Conservation (phyloP, 768 basidiomycete genomes). For the Cystofilobasidium bisporidii region DNA sequence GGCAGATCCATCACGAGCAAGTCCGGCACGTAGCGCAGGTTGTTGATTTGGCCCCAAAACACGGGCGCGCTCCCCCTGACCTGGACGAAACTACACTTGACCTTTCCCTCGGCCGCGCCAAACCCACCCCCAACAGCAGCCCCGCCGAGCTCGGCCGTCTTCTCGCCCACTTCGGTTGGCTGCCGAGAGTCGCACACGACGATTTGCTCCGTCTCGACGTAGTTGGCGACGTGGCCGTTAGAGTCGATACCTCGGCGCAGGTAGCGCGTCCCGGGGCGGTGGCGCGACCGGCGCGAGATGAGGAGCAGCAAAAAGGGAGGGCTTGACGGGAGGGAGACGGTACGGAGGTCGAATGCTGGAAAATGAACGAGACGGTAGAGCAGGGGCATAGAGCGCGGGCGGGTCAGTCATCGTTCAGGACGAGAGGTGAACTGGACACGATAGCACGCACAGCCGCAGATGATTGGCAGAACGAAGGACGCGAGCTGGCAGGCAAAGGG, state of each 20-base stretch:
- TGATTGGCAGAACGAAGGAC: slow-evolving; percentile 77
- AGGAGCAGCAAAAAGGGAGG: slow-evolving; percentile 69
- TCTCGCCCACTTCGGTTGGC: slow-evolving; percentile 30
- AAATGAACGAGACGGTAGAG: not conserved
- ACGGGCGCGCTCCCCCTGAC: slow-evolving; percentile 86
- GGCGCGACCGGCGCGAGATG: slow-evolving; percentile 85
- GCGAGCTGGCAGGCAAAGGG: slow-evolving; percentile 52
- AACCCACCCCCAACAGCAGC: not conserved
- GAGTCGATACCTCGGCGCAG: slow-evolving; percentile 87
- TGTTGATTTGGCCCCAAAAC: slow-evolving; percentile 96
- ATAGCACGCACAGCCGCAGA: slow-evolving; percentile 76
- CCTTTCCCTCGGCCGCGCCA: slow-evolving; percentile 41
- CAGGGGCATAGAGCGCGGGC: no score
- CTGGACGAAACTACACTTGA: slow-evolving; percentile 72
- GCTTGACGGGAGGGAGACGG: slow-evolving; percentile 57
- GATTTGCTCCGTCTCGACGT: slow-evolving; percentile 96
- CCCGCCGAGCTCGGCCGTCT: slow-evolving; percentile 18
- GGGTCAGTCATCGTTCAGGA: not conserved
- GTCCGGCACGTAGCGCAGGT: slow-evolving; percentile 89
- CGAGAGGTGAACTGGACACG: not conserved
- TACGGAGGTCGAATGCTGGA: slow-evolving; percentile 82
- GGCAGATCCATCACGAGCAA: slow-evolving; percentile 88
- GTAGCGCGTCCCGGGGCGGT: slow-evolving; percentile 92
- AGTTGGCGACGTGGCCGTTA: slow-evolving; percentile 86
- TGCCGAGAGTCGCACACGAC: slow-evolving; percentile 55